Evolutionary conservation across 805 yeast species (phyloP).

Genomic region (Zygoascus biomembranicola): DNA sequence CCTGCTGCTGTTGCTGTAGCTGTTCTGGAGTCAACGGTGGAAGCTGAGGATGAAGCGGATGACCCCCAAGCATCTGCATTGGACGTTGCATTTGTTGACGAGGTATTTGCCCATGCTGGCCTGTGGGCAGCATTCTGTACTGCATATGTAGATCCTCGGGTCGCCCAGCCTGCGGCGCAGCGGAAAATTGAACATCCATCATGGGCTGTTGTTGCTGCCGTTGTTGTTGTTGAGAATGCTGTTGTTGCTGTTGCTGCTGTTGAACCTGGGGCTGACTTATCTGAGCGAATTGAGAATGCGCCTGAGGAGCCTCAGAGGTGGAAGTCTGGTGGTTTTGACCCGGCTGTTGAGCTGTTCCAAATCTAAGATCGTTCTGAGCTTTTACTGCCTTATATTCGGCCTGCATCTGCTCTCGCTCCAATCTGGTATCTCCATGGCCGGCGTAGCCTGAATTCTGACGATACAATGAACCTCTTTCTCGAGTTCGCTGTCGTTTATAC

Average conservation of each 20-base stretch:
- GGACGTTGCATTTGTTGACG: background rate
- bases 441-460: background rate
- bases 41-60: background rate
- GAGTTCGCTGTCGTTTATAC: constrained; percentile 1
- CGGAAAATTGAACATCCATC: background rate
- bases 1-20: background rate
- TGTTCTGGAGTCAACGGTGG: background rate
- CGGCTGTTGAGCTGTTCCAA: background rate
- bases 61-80: background rate
- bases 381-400: constrained; percentile 2
- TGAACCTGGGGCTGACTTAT: background rate
- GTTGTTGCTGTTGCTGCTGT: background rate
- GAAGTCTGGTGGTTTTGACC: background rate
- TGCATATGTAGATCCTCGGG: background rate
- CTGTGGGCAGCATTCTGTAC: background rate
- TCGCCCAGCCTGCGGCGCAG: background rate
- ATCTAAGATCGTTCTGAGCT: background rate
- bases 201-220: background rate
- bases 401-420: background rate
- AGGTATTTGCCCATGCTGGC: background rate
- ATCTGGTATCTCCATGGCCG: background rate
- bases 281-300: background rate
- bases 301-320: background rate
- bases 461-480: background rate
- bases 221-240: background rate